Conservation (phyloP, 768 basidiomycete genomes). For the Suillus discolor region DNA sequence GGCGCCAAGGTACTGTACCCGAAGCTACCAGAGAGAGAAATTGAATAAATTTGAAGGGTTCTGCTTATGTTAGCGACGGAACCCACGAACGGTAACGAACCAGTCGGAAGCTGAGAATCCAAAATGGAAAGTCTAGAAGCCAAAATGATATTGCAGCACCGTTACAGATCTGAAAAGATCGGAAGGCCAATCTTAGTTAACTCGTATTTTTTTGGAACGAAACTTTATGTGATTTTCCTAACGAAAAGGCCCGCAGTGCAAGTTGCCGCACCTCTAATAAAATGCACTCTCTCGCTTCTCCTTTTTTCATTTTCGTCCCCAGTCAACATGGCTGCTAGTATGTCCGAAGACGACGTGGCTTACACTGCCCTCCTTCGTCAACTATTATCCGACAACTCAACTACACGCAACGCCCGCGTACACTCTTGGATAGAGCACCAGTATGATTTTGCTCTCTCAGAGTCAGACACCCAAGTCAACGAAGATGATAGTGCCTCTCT, state of each 20-base stretch:
- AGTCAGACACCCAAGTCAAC: constrained; percentile 17
- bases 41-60: constrained; percentile 12
- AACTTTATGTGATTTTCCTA: constrained; percentile 22
- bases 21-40: not conserved
- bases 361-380: constrained; percentile 33
- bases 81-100: constrained; percentile 12
- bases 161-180: constrained; percentile 2
- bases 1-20: not conserved
- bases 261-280: constrained; percentile 18
- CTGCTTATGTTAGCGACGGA: constrained; percentile 19
- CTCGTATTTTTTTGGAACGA: constrained; percentile 6
- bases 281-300: constrained; percentile 15
- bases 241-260: constrained; percentile 1
- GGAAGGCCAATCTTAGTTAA: constrained; percentile 16
- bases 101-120: constrained; percentile 6
- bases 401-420: constrained; percentile 29
- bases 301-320: constrained; percentile 6
- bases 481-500: not conserved
- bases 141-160: not conserved
- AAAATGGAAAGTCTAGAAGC: constrained; percentile 9
- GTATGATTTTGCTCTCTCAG: constrained; percentile 37
- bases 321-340: constrained; percentile 11
- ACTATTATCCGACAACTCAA: constrained; percentile 26
- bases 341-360: constrained; percentile 34
- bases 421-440: constrained; percentile 39